Conservation (phyloP, 768 basidiomycete genomes). For the Amanita thiersii region DNA sequence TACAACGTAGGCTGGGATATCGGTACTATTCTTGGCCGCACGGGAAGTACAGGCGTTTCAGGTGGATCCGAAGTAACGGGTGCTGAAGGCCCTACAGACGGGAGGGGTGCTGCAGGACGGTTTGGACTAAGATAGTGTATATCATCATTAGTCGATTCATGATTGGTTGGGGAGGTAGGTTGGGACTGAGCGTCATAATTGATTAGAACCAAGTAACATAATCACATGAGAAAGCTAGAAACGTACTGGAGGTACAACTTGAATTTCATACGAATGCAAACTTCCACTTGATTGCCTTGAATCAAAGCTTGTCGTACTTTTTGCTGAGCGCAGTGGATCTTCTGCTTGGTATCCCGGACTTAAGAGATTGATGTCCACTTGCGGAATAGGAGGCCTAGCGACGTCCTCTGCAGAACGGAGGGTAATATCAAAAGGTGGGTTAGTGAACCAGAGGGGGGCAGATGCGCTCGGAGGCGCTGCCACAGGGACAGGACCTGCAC, state of each 20-base stretch:
- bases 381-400: too few relatives aligned
- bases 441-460: too few relatives aligned
- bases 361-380: too few relatives aligned
- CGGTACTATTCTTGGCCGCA: constrained; percentile 1
- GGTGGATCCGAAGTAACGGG: background rate
- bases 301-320: background rate
- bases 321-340: too few relatives aligned
- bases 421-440: too few relatives aligned
- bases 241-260: constrained; percentile 2
- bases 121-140: constrained; percentile 3
- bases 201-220: background rate
- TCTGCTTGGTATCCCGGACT: too few relatives aligned
- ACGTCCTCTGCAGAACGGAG: too few relatives aligned
- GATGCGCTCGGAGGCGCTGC: background rate
- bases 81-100: background rate
- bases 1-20: background rate
- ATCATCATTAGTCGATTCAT: background rate
- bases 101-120: background rate
- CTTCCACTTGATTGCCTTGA: background rate
- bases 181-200: too few relatives aligned
- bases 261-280: constrained; percentile 1
- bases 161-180: background rate
- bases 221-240: background rate
- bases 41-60: constrained; percentile 1
- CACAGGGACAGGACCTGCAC: too few relatives aligned